Conservation (phyloP, 257 asterid genomes). For the Plantago elongata region DNA sequence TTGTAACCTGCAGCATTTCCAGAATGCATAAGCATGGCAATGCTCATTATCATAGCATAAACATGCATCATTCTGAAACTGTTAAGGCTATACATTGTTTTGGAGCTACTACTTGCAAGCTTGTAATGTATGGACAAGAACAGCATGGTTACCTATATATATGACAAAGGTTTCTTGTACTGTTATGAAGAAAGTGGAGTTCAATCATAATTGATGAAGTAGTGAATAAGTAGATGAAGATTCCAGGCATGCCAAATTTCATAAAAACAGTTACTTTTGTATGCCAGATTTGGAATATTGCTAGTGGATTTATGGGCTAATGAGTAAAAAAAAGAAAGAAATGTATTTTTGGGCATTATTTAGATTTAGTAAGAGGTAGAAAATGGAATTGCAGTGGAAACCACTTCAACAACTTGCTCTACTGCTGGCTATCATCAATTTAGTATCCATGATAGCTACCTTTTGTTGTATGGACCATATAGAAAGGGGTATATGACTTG, state of each 20-base stretch:
- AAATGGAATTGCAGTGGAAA: background rate
- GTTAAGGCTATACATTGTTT: conserved; percentile 11
- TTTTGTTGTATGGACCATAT: too few relatives aligned
- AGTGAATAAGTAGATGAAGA: background rate
- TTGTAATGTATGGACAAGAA: background rate
- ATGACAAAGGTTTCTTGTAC: background rate
- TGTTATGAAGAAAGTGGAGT: background rate
- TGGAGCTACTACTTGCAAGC: background rate
- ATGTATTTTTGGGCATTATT: background rate
- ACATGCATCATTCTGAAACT: conserved; percentile 8
- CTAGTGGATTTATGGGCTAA: background rate
- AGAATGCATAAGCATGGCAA: conserved; percentile 17
- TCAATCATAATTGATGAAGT: background rate
- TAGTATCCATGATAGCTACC: too few relatives aligned
- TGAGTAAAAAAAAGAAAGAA: background rate
- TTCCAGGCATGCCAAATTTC: background rate
- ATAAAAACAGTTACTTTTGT: background rate
- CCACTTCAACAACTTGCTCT: background rate
- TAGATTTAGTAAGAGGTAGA: background rate
- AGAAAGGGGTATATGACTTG: too few relatives aligned
- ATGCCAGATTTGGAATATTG: background rate
- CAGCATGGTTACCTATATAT: conserved; percentile 8
- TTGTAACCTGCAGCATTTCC: conserved; percentile 27
- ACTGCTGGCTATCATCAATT: background rate
- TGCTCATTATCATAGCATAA: conserved; percentile 1